These are phyloP conservation scores for Beauveria rudraprayagi DNA, from an alignment of 2,329 filamentous ascomycete genomes.

Conservation along the genomic window DNA sequence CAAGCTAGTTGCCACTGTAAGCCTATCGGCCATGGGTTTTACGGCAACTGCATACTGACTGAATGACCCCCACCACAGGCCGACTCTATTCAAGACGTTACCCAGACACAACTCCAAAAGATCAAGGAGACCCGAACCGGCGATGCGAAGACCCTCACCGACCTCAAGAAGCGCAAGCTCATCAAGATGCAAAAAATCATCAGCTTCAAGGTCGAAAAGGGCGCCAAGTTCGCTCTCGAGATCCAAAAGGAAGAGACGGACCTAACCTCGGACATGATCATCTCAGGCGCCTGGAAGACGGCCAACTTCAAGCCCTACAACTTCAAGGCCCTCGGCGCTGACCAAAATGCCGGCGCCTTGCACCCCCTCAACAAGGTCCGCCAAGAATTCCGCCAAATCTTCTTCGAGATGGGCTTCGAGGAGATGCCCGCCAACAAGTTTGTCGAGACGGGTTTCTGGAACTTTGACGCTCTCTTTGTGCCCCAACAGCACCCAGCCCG, in stretches of 20 bases:
- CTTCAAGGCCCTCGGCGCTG: constrained; percentile 63
- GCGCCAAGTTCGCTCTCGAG: constrained; percentile 78
- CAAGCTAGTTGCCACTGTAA: constrained; percentile 44
- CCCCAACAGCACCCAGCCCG: constrained; percentile 96
- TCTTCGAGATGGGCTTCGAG: constrained; percentile 98
- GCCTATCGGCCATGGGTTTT: constrained; percentile 15
- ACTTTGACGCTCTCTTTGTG: constrained; percentile 94
- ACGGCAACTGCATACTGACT: neutral
- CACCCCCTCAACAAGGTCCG: constrained; percentile 87
- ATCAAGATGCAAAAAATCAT: constrained; percentile 77
- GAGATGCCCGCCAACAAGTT: constrained; percentile 95
- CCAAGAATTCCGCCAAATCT: constrained; percentile 92
- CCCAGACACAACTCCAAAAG: constrained; percentile 63
- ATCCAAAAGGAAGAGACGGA: constrained; percentile 92
- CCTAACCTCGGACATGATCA: constrained; percentile 86
- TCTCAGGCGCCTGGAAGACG: constrained; percentile 83
- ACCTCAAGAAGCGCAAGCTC: constrained; percentile 89
- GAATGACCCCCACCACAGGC: constrained; percentile 29
- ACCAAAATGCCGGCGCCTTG: constrained; percentile 53
- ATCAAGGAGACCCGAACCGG: constrained; percentile 64
- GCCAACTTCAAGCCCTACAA: constrained; percentile 77
- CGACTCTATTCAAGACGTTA: constrained; percentile 73
- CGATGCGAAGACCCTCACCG: constrained; percentile 68
- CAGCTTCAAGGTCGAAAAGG: constrained; percentile 76
- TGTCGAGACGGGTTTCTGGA: constrained; percentile 96